These are phyloP conservation scores for Exobasidium rhododendri DNA, from an alignment of 1,284 basidiomycete species.

Conservation along the genomic window DNA sequence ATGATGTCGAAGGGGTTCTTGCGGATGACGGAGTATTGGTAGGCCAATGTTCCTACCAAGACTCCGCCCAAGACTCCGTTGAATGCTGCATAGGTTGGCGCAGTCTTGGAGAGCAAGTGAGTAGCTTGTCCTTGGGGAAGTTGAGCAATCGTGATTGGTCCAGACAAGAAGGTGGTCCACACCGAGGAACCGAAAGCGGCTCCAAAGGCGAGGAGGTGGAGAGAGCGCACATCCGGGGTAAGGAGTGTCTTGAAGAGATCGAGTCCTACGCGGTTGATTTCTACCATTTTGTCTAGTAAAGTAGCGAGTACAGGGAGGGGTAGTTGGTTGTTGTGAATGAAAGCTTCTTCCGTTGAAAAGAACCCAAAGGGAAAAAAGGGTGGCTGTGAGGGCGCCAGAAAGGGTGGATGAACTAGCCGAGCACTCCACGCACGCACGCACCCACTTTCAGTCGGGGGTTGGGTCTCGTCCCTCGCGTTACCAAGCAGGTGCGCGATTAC, in stretches of 20 bases:
- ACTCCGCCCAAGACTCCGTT: conserved; percentile 63
- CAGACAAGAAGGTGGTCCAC: conserved; percentile 21
- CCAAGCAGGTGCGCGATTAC: no score
- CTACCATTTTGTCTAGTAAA: no score
- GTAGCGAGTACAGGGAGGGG: no score
- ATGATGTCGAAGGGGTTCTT: conserved; percentile 62
- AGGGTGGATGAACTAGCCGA: no score
- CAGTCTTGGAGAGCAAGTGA: conserved; percentile 69
- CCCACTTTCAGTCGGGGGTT: no score
- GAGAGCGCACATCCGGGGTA: conserved; percentile 13
- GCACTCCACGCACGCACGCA: no score
- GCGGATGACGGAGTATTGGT: conserved; percentile 58
- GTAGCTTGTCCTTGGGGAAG: conserved; percentile 68
- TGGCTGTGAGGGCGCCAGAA: no score
- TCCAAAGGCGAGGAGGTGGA: conserved; percentile 13
- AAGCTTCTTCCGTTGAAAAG: no score
- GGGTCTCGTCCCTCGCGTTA: no score
- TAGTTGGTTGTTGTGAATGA: no score
- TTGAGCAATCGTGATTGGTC: conserved; percentile 19
- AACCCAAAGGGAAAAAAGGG: no score
- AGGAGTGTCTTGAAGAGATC: conserved; percentile 14
- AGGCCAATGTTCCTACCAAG: conserved; percentile 59
- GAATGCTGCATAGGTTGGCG: conserved; percentile 71
- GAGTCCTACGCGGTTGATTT: conserved; percentile 12
- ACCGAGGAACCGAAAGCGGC: conserved; percentile 13